These are phyloP conservation scores for Colletotrichum nymphaeae DNA, from an alignment of 2,329 filamentous ascomycete species.

Conservation along the genomic window DNA sequence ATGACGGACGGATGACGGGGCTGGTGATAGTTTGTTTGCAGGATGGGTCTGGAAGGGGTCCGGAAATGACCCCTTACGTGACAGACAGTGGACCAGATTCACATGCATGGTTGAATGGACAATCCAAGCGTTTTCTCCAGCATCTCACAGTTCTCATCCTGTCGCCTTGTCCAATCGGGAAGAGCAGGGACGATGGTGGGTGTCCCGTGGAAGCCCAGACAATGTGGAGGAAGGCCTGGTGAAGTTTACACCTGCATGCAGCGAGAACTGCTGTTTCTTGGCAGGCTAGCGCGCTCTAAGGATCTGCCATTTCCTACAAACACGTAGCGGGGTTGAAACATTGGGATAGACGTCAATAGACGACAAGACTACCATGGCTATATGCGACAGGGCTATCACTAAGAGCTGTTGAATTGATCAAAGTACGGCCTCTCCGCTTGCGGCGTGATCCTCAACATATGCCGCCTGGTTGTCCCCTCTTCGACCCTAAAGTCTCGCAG, in stretches of 20 bases:
- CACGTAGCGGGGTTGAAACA: not conserved
- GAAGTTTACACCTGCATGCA: not conserved
- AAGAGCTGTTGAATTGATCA: not conserved
- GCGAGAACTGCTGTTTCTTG: not conserved
- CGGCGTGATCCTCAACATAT: conserved; percentile 9
- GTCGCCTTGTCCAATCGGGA: not conserved
- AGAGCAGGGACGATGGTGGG: not conserved
- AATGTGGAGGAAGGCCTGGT: not conserved
- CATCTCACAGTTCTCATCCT: not conserved
- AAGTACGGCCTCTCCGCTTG: conserved; percentile 19
- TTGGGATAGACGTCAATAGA: not conserved
- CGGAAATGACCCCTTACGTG: not conserved
- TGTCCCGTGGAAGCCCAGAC: not conserved
- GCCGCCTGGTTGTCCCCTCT: conserved; percentile 3
- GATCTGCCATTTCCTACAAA: not conserved
- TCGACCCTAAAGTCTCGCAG: not conserved
- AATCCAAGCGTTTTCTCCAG: not conserved
- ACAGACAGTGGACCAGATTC: not conserved
- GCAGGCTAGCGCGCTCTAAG: not conserved
- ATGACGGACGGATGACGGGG: not conserved
- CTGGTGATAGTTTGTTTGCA: not conserved
- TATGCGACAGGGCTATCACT: not conserved
- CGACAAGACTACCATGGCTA: too few species aligned
- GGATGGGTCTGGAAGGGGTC: not conserved
- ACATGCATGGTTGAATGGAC: not conserved